These are phyloP conservation scores for Syzygium aromaticum DNA, from an alignment of 345 rosid genomes.

Conservation along the genomic window DNA sequence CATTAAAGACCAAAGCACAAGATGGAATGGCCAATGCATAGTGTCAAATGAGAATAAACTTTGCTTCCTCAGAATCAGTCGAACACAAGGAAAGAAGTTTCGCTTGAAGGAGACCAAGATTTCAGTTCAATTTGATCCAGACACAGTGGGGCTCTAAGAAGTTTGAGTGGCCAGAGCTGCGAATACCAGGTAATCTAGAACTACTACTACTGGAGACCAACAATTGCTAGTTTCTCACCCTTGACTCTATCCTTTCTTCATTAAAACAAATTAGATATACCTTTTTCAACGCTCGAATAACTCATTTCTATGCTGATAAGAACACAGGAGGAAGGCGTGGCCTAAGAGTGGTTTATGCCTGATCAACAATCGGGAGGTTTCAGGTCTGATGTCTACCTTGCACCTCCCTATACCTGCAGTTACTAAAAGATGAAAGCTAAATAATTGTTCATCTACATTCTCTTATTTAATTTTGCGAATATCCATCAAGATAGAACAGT, in stretches of 20 bases:
- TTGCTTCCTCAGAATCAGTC: neutral
- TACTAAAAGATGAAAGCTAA: neutral
- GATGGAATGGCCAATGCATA: neutral
- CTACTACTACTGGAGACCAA: neutral
- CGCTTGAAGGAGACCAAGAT: neutral
- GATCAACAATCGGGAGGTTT: neutral
- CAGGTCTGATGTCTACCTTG: neutral
- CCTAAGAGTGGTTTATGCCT: neutral
- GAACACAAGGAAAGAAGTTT: neutral
- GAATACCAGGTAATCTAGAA: neutral
- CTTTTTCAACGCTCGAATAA: neutral
- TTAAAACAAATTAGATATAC: neutral
- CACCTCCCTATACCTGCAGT: neutral
- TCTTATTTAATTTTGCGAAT: neutral
- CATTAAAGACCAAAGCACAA: neutral
- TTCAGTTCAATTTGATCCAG: neutral
- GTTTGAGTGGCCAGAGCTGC: neutral
- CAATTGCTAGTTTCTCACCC: neutral
- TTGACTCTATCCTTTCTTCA: neutral
- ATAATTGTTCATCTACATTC: neutral
- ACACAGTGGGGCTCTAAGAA: neutral
- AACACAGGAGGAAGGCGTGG: neutral
- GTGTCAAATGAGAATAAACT: neutral
- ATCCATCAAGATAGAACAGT: neutral
- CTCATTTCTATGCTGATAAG: neutral